Percentiles rank a stretch among this genome's conserved stretches.
phyloP scores from a whole-genome alignment of 1,284 basidiomycete genomes.

The Fomitopsis schrenkii region DNA sequence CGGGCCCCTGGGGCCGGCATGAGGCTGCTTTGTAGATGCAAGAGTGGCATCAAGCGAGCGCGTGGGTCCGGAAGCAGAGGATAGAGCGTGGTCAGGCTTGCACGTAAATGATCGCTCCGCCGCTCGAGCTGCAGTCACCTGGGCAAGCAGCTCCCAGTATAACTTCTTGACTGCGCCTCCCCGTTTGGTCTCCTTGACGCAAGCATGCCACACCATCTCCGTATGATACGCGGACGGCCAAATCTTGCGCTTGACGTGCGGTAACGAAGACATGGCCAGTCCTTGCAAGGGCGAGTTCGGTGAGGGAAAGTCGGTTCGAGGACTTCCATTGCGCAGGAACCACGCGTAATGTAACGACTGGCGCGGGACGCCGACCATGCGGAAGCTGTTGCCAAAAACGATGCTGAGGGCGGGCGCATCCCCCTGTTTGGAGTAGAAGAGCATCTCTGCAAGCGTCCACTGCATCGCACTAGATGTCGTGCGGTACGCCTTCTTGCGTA shows the following conservation, averaged over 20 bases:
- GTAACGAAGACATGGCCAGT: not conserved
- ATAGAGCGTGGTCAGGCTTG: not conserved
- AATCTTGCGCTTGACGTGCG: constrained; percentile 20
- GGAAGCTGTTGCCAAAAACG: constrained; percentile 31
- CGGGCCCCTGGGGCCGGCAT: constrained; percentile 7
- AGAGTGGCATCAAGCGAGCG: not conserved
- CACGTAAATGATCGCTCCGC: not conserved
- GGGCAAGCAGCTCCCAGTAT: constrained; percentile 25
- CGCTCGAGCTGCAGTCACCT: constrained; percentile 9
- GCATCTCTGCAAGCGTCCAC: constrained; percentile 38
- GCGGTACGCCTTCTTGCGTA: constrained; percentile 18
- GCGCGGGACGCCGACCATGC: constrained; percentile 30
- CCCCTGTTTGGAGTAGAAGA: constrained; percentile 23
- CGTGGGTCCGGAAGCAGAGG: not conserved
- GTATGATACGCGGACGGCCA: constrained; percentile 32
- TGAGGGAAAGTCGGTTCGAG: not conserved
- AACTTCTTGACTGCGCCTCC: constrained; percentile 16
- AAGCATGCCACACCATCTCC: constrained; percentile 34
- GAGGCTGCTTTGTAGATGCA: not conserved
- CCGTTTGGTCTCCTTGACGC: constrained; percentile 14
- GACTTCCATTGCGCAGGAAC: not conserved
- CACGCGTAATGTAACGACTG: constrained; percentile 1
- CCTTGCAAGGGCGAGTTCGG: not conserved
- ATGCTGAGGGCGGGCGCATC: constrained; percentile 19
- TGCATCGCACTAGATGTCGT: constrained; percentile 10